These are phyloP conservation scores for Rhodotorula graminis DNA, from an alignment of 768 basidiomycete genomes.

Conservation along the genomic window DNA sequence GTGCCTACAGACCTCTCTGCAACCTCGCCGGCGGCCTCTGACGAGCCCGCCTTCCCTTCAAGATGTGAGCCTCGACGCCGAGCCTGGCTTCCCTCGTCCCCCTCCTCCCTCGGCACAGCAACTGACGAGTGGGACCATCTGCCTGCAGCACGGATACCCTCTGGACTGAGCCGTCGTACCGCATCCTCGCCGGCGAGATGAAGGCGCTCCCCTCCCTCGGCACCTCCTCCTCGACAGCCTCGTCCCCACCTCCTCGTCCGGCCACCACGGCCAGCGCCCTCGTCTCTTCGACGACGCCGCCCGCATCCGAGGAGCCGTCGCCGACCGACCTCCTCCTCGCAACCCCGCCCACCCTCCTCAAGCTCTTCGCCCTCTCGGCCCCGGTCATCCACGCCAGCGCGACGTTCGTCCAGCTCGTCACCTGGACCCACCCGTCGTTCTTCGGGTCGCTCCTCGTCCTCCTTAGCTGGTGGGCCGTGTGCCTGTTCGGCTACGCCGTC, in stretches of 20 bases:
- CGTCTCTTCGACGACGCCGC: constrained; percentile 30
- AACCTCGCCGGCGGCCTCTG: too few species aligned
- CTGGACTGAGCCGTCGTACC: constrained; percentile 32
- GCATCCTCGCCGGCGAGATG: constrained; percentile 19
- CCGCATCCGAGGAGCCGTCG: constrained; percentile 25
- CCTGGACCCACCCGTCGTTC: constrained; percentile 41
- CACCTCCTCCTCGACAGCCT: not conserved
- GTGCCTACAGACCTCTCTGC: too few species aligned
- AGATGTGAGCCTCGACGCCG: too few species aligned
- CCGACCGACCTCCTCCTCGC: constrained; percentile 42
- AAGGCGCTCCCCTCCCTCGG: constrained; percentile 23
- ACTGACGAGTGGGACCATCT: too few species aligned
- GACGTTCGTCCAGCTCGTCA: constrained; percentile 37
- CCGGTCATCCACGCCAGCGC: constrained; percentile 37
- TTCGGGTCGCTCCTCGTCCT: constrained; percentile 41
- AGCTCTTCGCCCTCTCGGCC: constrained; percentile 41
- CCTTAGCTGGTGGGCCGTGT: constrained; percentile 42
- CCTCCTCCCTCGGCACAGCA: too few species aligned
- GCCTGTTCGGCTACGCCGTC: constrained; percentile 39
- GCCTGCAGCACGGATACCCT: constrained; percentile 32
- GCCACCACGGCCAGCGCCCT: constrained; percentile 13
- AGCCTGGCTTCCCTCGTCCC: not conserved
- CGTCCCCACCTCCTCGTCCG: not conserved
- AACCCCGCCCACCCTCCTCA: constrained; percentile 43
- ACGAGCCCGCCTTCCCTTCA: not conserved